Evolutionary conservation across 352 stramenopile genomes (phyloP).

Genomic region (Globisporangium takayamanum): DNA sequence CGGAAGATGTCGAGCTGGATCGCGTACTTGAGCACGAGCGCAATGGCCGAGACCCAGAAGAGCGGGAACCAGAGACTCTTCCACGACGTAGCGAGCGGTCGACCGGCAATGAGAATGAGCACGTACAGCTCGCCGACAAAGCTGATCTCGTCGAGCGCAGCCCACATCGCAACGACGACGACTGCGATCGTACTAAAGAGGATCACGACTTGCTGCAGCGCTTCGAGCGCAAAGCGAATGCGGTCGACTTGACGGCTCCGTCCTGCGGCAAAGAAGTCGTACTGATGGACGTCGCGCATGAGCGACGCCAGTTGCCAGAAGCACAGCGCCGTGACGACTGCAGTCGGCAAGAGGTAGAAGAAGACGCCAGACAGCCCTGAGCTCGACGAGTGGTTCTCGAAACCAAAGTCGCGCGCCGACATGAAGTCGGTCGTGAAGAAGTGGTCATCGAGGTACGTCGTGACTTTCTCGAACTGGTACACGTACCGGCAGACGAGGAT

Average conservation of each 20-base stretch:
- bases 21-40: slow-evolving; percentile 51
- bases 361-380: slow-evolving; percentile 66
- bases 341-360: slow-evolving; percentile 69
- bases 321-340: slow-evolving; percentile 60
- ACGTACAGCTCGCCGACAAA: slow-evolving; percentile 65
- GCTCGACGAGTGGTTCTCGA: slow-evolving; percentile 58
- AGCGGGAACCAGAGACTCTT: slow-evolving; percentile 71
- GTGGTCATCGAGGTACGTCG: slow-evolving; percentile 49
- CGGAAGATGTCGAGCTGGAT: slow-evolving; percentile 64
- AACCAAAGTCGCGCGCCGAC: slow-evolving; percentile 59
- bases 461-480: slow-evolving; percentile 75
- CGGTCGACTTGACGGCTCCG: slow-evolving; percentile 44
- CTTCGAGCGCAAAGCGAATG: slow-evolving; percentile 48
- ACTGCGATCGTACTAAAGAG: slow-evolving; percentile 63
- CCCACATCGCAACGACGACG: slow-evolving; percentile 63
- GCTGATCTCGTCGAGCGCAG: slow-evolving; percentile 52
- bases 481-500: slow-evolving; percentile 71
- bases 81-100: slow-evolving; percentile 51
- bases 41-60: slow-evolving; percentile 66
- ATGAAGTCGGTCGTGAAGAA: slow-evolving; percentile 75
- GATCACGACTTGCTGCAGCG: slow-evolving; percentile 55
- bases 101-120: slow-evolving; percentile 47
- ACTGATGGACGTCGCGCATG: slow-evolving; percentile 51
- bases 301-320: slow-evolving; percentile 83
- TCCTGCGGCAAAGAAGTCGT: slow-evolving; percentile 57